Base-by-base conservation (phyloP, 2,329 filamentous ascomycete species). In the Trichoderma lentiforme region DNA sequence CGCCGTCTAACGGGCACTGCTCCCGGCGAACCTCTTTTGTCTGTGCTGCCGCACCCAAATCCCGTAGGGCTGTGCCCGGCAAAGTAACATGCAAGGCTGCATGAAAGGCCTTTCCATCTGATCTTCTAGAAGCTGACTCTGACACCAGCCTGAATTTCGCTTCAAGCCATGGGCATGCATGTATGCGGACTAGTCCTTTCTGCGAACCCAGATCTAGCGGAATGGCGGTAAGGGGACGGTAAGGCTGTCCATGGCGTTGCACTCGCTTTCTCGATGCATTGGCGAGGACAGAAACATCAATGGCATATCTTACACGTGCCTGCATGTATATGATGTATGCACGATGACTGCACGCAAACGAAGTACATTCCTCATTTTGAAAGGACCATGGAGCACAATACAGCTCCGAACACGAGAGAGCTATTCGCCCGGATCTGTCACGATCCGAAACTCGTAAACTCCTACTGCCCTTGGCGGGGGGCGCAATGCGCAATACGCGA, bases 51-150 rank as follows among this genome's bases (percentile, higher is more conserved):
- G 9, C 64, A 57, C 53, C 43, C 32, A 36, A 47, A 68, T 68
- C 47, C 64, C 32, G 11, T 67, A 67, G 64, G 64, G 64, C 64
- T 67, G 64, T 68, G 65, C 24, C 18, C 11, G 14, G 28, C 28
- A 51, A 30, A 34, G 43, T 15, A 15, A 6, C 18, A 56, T 12
- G 63, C 47, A 68, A 69, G 53, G 53, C 65, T 61, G 65, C 65
- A 60, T 34, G 65, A 47, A n/a, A 28, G 32, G 51, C 18, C 6
- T 56, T 70, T 70, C 57, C 67, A 62, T 70, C 67, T 70, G 57
- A 62, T 70, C 57, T 70, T 70, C 67, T 62, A 70, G 67, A 70
- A 70, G 67, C 67, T 70, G 67, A 70, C 67, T 53, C 47, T 53
- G 60, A 60, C 57, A 60, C 57, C 39, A 61, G 30, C 47, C 21